Conservation (phyloP, 805 yeast genomes). For the Brettanomyces nanus region DNA sequence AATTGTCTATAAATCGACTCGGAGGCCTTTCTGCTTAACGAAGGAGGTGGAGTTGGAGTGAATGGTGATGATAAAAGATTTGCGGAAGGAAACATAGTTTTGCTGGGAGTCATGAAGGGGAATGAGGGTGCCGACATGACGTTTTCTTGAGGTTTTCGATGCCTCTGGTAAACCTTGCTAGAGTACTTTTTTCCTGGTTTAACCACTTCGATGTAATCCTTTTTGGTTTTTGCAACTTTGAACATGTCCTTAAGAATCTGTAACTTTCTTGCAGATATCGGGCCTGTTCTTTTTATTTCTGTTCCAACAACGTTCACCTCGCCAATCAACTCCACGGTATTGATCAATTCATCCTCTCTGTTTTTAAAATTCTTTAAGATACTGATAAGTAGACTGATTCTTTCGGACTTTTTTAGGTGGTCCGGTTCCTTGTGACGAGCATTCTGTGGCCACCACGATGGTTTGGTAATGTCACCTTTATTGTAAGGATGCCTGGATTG, state of each 20-base stretch:
- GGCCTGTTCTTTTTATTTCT: neutral
- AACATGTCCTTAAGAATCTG: slow-evolving; percentile 20
- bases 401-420: slow-evolving; percentile 52
- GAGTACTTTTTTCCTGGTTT: slow-evolving; percentile 27
- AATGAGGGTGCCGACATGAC: neutral
- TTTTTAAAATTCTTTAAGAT: slow-evolving; percentile 25
- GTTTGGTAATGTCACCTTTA: slow-evolving; percentile 38
- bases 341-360: slow-evolving; percentile 14
- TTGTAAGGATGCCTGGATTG: slow-evolving; percentile 60
- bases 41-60: neutral
- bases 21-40: neutral
- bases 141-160: neutral
- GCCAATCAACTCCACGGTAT: slow-evolving; percentile 17
- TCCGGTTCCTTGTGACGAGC: slow-evolving; percentile 67
- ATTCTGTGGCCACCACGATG: slow-evolving; percentile 63
- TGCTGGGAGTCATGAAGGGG: slow-evolving; percentile 1
- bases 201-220: slow-evolving; percentile 12
- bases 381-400: slow-evolving; percentile 40
- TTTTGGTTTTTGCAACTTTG: slow-evolving; percentile 10
- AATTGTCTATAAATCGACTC: neutral
- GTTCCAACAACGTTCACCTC: slow-evolving; percentile 15
- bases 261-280: slow-evolving; percentile 11
- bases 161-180: slow-evolving; percentile 13
- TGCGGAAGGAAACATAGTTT: neutral
- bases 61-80: neutral